phyloP scores from a whole-genome alignment of 345 rosid genomes.

The Citrus unshiu region DNA sequence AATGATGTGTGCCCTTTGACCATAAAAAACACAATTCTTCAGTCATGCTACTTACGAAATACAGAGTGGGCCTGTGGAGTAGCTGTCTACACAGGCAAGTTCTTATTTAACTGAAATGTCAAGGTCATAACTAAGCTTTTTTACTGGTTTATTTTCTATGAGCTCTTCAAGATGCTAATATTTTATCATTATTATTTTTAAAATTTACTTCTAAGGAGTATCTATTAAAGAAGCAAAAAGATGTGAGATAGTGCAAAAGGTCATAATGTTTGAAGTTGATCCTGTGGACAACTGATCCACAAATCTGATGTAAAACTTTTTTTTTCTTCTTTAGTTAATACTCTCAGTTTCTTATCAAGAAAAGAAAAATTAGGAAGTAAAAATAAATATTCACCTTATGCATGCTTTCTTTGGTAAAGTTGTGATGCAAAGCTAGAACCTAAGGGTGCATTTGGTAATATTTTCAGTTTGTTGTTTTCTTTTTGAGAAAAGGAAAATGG shows the following conservation, averaged over 20 bases:
- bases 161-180: neutral
- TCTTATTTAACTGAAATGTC: constrained; percentile 5
- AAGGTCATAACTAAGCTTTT: constrained; percentile 6
- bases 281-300: neutral
- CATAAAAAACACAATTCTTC: constrained; percentile 90
- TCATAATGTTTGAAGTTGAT: neutral
- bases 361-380: too few species aligned
- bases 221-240: neutral
- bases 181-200: too few species aligned
- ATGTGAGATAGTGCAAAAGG: neutral
- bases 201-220: neutral
- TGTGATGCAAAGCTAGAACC: neutral
- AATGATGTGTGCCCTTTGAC: constrained; percentile 92
- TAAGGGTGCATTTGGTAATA: neutral
- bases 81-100: constrained; percentile 88
- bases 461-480: too few species aligned
- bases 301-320: neutral
- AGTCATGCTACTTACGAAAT: constrained; percentile 93
- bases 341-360: neutral
- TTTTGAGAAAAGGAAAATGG: too few species aligned
- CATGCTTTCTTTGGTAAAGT: neutral
- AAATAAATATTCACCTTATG: neutral
- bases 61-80: constrained; percentile 99
- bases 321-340: neutral
- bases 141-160: constrained; percentile 4